These are phyloP conservation scores for Colletotrichum sp. DNA, from an alignment of 2,329 filamentous ascomycete genomes.

Conservation along the genomic window DNA sequence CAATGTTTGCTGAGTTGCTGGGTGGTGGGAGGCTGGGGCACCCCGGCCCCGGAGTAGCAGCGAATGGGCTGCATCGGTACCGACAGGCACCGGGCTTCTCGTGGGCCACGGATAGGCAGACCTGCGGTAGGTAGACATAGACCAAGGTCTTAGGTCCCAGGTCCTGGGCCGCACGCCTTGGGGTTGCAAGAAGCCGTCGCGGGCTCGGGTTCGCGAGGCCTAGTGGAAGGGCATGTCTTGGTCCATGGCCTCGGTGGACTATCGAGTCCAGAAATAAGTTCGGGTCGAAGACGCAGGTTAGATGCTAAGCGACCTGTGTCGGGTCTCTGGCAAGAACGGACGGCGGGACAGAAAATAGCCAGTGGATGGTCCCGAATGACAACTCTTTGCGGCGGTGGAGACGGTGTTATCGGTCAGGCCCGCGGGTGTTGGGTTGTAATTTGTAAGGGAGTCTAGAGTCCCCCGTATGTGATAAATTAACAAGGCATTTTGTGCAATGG, in stretches of 20 bases:
- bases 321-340: background rate
- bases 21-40: background rate
- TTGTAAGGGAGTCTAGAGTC: background rate
- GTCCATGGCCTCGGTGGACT: background rate
- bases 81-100: background rate
- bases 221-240: background rate
- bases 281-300: background rate
- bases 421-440: background rate
- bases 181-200: background rate
- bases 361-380: background rate
- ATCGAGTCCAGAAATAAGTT: background rate
- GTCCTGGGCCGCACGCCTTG: background rate
- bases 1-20: conserved; percentile 3
- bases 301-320: background rate
- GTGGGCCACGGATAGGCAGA: background rate
- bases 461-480: background rate
- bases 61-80: background rate
- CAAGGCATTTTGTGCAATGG: background rate
- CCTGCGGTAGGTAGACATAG: background rate
- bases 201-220: background rate
- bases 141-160: background rate
- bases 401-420: background rate
- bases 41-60: conserved; percentile 1
- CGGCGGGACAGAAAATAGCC: background rate
- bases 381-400: background rate